These are phyloP conservation scores for Aegilops sharonensis DNA, from an alignment of 176 grass and related monocot genomes.

Conservation along the genomic window DNA sequence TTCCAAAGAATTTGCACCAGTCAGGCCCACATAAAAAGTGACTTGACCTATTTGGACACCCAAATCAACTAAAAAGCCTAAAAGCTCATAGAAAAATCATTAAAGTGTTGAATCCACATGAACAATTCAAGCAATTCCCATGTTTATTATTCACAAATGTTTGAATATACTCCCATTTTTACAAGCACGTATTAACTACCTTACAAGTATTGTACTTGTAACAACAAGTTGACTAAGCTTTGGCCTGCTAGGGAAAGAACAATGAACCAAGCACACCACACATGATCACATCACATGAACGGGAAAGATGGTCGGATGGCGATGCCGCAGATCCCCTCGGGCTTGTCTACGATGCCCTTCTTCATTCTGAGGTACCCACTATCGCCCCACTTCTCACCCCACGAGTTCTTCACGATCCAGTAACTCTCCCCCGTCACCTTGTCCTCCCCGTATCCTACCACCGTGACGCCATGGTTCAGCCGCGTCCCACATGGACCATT, in stretches of 20 bases:
- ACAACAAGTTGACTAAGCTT: background rate
- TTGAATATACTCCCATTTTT: background rate
- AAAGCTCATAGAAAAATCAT: background rate
- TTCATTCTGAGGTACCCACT: constrained; percentile 62
- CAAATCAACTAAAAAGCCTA: background rate
- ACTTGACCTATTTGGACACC: background rate
- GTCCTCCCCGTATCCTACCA: constrained; percentile 40
- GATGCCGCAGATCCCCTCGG: constrained; percentile 72
- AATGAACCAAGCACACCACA: background rate
- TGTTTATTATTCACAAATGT: background rate
- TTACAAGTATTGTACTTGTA: background rate
- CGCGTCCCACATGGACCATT: constrained; percentile 50
- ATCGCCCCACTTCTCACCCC: constrained; percentile 66
- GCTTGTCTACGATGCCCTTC: constrained; percentile 40
- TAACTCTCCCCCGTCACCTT: constrained; percentile 21
- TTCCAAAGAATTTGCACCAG: background rate
- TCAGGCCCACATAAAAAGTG: background rate
- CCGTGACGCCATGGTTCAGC: constrained; percentile 68
- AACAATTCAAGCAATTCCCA: background rate
- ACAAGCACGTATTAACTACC: background rate
- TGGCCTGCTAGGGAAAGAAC: background rate
- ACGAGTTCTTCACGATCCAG: constrained; percentile 80
- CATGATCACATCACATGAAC: constrained; percentile 12
- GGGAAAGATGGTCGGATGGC: constrained; percentile 60
- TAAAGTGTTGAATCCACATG: background rate